Conservation (phyloP, 108 stramenopile genomes). For the Stephanodiscus minutulus region DNA sequence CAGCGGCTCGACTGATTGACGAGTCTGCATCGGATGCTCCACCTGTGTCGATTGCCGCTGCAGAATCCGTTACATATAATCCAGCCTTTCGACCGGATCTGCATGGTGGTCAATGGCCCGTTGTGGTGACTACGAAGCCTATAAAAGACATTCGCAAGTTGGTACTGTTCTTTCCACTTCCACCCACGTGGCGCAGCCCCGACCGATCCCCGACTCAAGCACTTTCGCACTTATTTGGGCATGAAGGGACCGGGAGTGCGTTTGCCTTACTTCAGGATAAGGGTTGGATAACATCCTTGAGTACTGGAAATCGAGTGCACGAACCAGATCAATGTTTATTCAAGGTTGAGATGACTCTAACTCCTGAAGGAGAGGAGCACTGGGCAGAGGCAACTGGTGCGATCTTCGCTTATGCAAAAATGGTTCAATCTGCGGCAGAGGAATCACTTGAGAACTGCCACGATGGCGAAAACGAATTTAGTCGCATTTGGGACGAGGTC, state of each 20-base stretch:
- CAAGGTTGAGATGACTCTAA: constrained; percentile 72
- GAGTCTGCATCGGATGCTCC: constrained; percentile 75
- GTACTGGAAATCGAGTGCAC: constrained; percentile 59
- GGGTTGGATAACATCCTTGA: constrained; percentile 61
- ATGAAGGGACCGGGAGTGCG: constrained; percentile 72
- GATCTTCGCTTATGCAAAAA: constrained; percentile 68
- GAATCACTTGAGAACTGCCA: constrained; percentile 8
- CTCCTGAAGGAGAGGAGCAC: constrained; percentile 72
- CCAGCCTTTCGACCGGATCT: constrained; percentile 60
- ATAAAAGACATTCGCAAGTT: constrained; percentile 67
- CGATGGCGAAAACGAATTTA: constrained; percentile 17
- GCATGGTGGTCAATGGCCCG: constrained; percentile 61
- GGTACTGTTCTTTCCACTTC: constrained; percentile 70
- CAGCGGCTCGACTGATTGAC: constrained; percentile 52
- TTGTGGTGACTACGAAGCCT: constrained; percentile 71
- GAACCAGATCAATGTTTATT: constrained; percentile 75
- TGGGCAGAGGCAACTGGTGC: constrained; percentile 69
- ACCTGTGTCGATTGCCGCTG: constrained; percentile 30
- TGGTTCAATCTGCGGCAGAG: constrained; percentile 53
- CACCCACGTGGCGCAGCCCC: constrained; percentile 45
- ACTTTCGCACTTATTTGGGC: constrained; percentile 76
- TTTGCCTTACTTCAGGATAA: constrained; percentile 77
- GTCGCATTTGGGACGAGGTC: constrained; percentile 56
- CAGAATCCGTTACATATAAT: constrained; percentile 39
- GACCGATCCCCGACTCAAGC: constrained; percentile 66